phyloP scores from a whole-genome alignment of 225 moss, liverwort and hornwort genomes.

The Marchantia polymorpha region DNA sequence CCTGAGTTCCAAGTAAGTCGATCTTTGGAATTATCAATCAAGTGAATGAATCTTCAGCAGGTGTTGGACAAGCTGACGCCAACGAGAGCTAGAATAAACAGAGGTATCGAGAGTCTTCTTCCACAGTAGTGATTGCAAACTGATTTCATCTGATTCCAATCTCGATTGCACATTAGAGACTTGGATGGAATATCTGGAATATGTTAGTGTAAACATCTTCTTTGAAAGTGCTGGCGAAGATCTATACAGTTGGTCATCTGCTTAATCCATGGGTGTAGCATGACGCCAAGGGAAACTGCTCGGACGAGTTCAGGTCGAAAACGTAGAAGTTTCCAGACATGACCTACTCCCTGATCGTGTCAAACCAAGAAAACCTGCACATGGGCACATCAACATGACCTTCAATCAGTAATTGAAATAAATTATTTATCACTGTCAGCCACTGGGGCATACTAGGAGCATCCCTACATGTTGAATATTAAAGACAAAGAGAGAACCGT shows the following conservation, averaged over 20 bases:
- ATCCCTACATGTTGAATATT: background rate
- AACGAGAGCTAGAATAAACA: too few relatives aligned
- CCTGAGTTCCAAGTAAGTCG: background rate
- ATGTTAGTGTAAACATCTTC: background rate
- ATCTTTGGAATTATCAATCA: background rate
- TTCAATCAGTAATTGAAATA: background rate
- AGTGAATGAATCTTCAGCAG: too few relatives aligned
- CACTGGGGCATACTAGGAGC: too few relatives aligned
- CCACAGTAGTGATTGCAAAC: background rate
- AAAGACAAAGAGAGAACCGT: background rate
- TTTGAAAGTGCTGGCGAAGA: background rate
- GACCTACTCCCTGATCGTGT: slow-evolving; percentile 30
- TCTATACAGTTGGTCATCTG: background rate
- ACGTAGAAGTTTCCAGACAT: slow-evolving; percentile 12
- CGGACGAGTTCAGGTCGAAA: slow-evolving; percentile 27
- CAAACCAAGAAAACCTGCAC: slow-evolving; percentile 34
- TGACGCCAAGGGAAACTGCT: slow-evolving; percentile 16
- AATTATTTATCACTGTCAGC: background rate
- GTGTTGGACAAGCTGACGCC: too few relatives aligned
- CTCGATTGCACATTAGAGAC: background rate
- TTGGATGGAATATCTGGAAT: background rate
- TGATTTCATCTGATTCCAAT: background rate
- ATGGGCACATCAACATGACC: background rate
- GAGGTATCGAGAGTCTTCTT: too few relatives aligned
- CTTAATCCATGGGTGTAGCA: background rate